These are phyloP conservation scores for Mortierella sp. DNA, from an alignment of 371 early-diverging fungal species.

Conservation along the genomic window DNA sequence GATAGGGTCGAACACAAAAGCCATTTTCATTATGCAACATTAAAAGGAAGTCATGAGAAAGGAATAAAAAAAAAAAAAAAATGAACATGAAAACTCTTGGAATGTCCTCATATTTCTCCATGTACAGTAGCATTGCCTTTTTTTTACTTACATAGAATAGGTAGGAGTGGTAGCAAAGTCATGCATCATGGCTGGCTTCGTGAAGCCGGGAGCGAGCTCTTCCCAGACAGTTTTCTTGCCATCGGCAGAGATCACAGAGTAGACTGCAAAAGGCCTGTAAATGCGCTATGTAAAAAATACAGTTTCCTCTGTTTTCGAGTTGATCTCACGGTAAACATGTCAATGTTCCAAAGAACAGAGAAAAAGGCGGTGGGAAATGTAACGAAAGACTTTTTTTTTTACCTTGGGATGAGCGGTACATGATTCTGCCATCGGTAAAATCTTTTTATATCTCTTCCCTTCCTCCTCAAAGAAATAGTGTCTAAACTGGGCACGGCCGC, in stretches of 20 bases:
- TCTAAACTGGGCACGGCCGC: constrained; percentile 34
- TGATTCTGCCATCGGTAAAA: constrained; percentile 8
- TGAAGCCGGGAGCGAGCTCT: constrained; percentile 27
- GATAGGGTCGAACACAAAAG: constrained; percentile 14
- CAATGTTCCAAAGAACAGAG: not conserved
- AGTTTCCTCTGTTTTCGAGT: constrained; percentile 41
- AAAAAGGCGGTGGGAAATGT: too few species aligned
- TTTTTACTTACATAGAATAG: constrained; percentile 30
- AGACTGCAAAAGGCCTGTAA: constrained; percentile 21
- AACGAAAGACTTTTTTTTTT: constrained; percentile 7
- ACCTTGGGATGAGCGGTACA: constrained; percentile 55
- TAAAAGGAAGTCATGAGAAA: not conserved
- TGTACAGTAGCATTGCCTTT: too few species aligned
- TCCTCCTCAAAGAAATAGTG: constrained; percentile 53
- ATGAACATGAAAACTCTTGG: not conserved
- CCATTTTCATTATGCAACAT: constrained; percentile 27
- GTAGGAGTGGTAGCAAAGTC: constrained; percentile 44
- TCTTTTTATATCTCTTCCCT: not conserved
- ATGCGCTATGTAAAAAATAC: constrained; percentile 33
- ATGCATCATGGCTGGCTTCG: constrained; percentile 33
- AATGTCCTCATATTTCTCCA: too few species aligned
- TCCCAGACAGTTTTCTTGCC: constrained; percentile 34
- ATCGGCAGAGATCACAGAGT: constrained; percentile 35
- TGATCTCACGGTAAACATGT: constrained; percentile 8
- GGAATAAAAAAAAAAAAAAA: too few species aligned